Base-by-base conservation (phyloP, 2,329 filamentous ascomycete genomes). In the Chaetomium sp. region DNA sequence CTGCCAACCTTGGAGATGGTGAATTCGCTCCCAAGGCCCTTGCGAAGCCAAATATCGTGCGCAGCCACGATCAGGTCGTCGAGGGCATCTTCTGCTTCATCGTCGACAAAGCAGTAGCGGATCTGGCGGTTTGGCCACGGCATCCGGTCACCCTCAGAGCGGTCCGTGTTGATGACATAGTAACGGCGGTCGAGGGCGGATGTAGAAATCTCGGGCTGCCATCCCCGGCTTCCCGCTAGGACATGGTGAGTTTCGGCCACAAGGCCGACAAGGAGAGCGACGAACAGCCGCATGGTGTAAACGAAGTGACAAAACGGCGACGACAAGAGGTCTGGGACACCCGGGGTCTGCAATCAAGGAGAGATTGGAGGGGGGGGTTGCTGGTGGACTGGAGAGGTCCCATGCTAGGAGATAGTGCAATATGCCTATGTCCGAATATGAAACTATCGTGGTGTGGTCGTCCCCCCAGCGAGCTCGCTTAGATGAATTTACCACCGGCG, bases 91-190 rank as follows among this genome's bases (percentile, higher is more conserved):
- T 60, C 31, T 21, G 45, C 57, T 4, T 51, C 57, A n/a, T 29
- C 25, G 19, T 23, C 51, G n/a, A 49, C 57, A 23, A 51, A 60
- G 57, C 57, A 60, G 47, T 60, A 60, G 47, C 57, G 47, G 21
- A 60, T 60, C 47, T 60, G 45, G n/a, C 57, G 57, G 29, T 59
- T 59, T 9, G 45, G 57, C 57, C 57, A 59, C n/a, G 27, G 19
- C 45, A 51, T 59, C 16, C 57, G 45, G 45, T 59, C 57, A n/a
- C 57, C 57, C 21, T 59, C 57, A n/a, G 42, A 31, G n/a, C 45
- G 57, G 29, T 59, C 57, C 0, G 29, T 27, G 29, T 59, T 59
- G 47, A 59, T 59, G 42, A 51, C 29, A 23, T 35, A 59, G 57
- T 50, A 59, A 6, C 57, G 57, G 5, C 21, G 23, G 25, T 27